Conservation (phyloP, 306 rosid genomes). For the Macrotyloma uniflorum region DNA sequence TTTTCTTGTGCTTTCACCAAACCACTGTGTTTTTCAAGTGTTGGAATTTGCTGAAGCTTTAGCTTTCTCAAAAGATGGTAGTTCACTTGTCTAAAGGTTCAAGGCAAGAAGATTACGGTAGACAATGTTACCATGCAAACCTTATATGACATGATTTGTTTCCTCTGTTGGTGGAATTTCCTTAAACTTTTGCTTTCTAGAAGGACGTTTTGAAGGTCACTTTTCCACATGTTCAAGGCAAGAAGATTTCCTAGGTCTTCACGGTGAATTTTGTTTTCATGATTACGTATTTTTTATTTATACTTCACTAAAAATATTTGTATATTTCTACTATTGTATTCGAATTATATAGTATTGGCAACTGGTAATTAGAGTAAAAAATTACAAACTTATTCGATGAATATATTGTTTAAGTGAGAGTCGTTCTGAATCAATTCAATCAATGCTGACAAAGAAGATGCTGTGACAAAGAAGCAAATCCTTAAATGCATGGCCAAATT, state of each 20-base stretch:
- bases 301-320: background rate
- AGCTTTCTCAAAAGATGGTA: background rate
- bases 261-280: background rate
- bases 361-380: too few relatives aligned
- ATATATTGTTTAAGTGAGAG: too few relatives aligned
- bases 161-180: background rate
- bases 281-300: background rate
- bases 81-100: slow-evolving; percentile 18
- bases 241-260: background rate
- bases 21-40: background rate
- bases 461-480: too few relatives aligned
- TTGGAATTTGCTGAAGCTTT: slow-evolving; percentile 8
- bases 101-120: slow-evolving; percentile 28
- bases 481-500: too few relatives aligned
- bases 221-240: background rate
- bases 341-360: too few relatives aligned
- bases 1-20: background rate
- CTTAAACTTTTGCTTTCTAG: background rate
- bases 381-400: too few relatives aligned
- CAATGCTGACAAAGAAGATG: too few relatives aligned
- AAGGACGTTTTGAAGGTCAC: background rate
- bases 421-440: background rate
- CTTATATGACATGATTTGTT: background rate
- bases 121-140: background rate
- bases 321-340: too few relatives aligned